These are phyloP conservation scores for Scolecobasidium constrictum DNA, from an alignment of 2,329 filamentous ascomycete genomes.

Conservation along the genomic window DNA sequence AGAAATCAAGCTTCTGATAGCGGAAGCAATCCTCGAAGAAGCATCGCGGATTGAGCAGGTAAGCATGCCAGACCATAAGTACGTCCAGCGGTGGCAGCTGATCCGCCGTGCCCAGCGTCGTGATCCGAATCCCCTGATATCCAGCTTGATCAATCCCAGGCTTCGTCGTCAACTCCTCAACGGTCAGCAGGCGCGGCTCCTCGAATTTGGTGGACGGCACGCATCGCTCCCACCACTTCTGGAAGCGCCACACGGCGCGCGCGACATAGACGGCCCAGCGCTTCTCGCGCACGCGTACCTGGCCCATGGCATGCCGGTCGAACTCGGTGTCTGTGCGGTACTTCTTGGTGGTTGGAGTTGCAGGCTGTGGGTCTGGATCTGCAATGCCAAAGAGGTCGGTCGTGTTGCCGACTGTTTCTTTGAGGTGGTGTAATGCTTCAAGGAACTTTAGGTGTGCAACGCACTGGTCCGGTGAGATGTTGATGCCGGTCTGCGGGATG, in stretches of 20 bases:
- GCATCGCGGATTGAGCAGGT: slow-evolving; percentile 65
- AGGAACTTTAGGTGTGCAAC: slow-evolving; percentile 66
- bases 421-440: slow-evolving; percentile 54
- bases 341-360: slow-evolving; percentile 32
- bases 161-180: slow-evolving; percentile 10
- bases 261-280: slow-evolving; percentile 62
- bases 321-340: slow-evolving; percentile 23
- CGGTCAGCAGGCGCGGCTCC: slow-evolving; percentile 15
- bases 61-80: slow-evolving; percentile 69
- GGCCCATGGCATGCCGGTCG: slow-evolving; percentile 17
- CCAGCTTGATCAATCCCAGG: slow-evolving; percentile 23
- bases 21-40: slow-evolving; percentile 66
- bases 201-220: slow-evolving; percentile 27
- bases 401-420: slow-evolving; percentile 53
- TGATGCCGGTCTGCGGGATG: slow-evolving; percentile 18
- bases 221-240: slow-evolving; percentile 48
- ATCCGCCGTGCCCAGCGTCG: slow-evolving; percentile 27
- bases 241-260: slow-evolving; percentile 57
- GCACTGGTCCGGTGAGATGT: slow-evolving; percentile 43
- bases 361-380: not conserved
- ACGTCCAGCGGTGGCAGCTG: slow-evolving; percentile 57
- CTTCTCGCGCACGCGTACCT: slow-evolving; percentile 55
- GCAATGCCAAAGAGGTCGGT: slow-evolving; percentile 56
- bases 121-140: slow-evolving; percentile 13
- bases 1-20: slow-evolving; percentile 42